Percentiles rank a stretch among this genome's conserved stretches.
These are phyloP conservation scores for Artomyces pyxidatus DNA, from an alignment of 768 basidiomycete species.

Conservation along the genomic window DNA sequence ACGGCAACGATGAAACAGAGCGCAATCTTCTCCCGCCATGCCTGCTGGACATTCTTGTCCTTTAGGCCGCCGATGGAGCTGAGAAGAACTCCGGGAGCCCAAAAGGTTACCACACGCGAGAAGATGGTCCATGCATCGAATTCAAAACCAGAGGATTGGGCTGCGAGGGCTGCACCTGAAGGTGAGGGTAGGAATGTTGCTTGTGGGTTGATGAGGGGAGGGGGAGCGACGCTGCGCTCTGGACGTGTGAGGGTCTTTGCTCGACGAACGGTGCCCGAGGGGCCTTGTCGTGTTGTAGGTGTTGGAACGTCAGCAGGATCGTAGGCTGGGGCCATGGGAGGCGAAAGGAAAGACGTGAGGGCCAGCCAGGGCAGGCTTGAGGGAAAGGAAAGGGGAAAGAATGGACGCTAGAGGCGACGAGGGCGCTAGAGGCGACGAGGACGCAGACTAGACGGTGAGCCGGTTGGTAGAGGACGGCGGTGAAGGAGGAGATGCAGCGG, in stretches of 20 bases:
- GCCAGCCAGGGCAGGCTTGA: conserved; percentile 12
- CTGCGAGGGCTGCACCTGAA: conserved; percentile 27
- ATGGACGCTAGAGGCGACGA: not conserved
- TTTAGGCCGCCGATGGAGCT: conserved; percentile 69
- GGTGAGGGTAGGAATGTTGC: conserved; percentile 32
- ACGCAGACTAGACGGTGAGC: too few species aligned
- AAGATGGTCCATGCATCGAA: conserved; percentile 80
- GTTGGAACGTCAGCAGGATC: conserved; percentile 13
- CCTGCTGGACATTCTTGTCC: conserved; percentile 71
- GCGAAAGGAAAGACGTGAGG: conserved; percentile 10
- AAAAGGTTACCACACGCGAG: conserved; percentile 75
- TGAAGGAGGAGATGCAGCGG: not conserved
- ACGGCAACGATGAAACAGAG: conserved; percentile 81
- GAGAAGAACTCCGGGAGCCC: conserved; percentile 80
- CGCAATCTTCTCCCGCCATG: conserved; percentile 97
- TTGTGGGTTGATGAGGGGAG: conserved; percentile 87
- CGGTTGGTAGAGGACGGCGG: too few species aligned
- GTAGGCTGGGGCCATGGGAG: conserved; percentile 8
- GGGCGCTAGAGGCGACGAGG: not conserved
- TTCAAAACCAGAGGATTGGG: conserved; percentile 30
- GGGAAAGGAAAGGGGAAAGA: conserved; percentile 3
- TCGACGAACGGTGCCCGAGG: conserved; percentile 59
- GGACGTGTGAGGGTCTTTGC: conserved; percentile 96
- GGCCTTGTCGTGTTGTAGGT: conserved; percentile 17
- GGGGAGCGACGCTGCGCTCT: conserved; percentile 89